Evolutionary conservation across 164 flowering plant species (phyloP).

Genomic region (Stephania japonica): DNA sequence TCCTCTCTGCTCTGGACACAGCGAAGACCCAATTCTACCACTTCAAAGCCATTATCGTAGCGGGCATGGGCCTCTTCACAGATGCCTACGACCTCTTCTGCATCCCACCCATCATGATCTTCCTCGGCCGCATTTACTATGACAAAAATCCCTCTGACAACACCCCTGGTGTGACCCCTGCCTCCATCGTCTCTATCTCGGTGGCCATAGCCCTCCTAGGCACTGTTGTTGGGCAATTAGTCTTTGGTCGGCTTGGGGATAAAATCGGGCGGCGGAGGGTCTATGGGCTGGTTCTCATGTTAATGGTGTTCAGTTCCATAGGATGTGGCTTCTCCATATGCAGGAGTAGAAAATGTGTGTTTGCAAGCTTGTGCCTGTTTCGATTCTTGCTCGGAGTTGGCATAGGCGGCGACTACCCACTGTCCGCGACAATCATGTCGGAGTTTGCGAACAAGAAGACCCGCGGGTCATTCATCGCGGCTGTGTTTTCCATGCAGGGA

Average conservation of each 20-base stretch:
- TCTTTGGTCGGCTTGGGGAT: slow-evolving; percentile 53
- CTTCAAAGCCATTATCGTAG: slow-evolving; percentile 60
- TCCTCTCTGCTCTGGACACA: slow-evolving; percentile 46
- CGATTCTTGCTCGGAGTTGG: slow-evolving; percentile 27
- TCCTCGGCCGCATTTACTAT: slow-evolving; percentile 46
- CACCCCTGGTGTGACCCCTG: slow-evolving; percentile 10
- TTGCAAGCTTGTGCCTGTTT: slow-evolving; percentile 27
- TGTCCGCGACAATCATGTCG: slow-evolving; percentile 26
- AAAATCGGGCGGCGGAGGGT: slow-evolving; percentile 38
- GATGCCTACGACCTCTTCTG: slow-evolving; percentile 68
- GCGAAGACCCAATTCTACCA: slow-evolving; percentile 55
- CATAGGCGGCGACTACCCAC: slow-evolving; percentile 27
- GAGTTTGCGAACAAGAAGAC: slow-evolving; percentile 25
- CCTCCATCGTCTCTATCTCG: slow-evolving; percentile 20
- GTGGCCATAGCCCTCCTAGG: slow-evolving; percentile 39
- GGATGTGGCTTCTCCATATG: slow-evolving; percentile 55
- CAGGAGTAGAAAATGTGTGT: slow-evolving; percentile 24
- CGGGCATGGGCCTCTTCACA: slow-evolving; percentile 67
- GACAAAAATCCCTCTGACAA: neutral
- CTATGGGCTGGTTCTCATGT: slow-evolving; percentile 37
- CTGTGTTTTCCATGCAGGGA: slow-evolving; percentile 55
- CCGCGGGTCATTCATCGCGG: slow-evolving; percentile 28
- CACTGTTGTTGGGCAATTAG: slow-evolving; percentile 24
- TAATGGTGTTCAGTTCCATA: slow-evolving; percentile 46
- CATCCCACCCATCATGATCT: slow-evolving; percentile 41